Percentiles rank a stretch among this genome's conserved stretches.
These are phyloP conservation scores for Chernovozyma aurita DNA, from an alignment of 1,139 yeast species.

Conservation along the genomic window DNA sequence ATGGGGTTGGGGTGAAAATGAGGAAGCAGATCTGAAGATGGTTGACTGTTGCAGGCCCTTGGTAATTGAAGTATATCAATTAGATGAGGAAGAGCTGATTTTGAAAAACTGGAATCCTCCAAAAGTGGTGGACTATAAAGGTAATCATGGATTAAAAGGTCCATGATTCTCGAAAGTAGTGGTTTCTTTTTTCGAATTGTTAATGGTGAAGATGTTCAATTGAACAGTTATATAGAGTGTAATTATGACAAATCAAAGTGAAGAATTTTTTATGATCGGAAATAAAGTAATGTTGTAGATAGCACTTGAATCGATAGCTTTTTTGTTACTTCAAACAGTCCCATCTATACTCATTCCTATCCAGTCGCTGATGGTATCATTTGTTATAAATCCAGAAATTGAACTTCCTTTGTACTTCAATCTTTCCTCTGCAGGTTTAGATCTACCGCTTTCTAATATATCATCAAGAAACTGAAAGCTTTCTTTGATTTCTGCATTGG, in stretches of 20 bases:
- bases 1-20: conserved; percentile 70
- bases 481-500: conserved; percentile 14
- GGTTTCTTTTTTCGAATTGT: too few species aligned
- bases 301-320: too few species aligned
- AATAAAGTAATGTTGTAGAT: too few species aligned
- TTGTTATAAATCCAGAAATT: conserved; percentile 41
- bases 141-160: conserved; percentile 48
- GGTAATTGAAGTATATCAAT: conserved; percentile 54
- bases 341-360: conserved; percentile 47
- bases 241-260: too few species aligned
- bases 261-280: too few species aligned
- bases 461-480: conserved; percentile 28
- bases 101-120: conserved; percentile 51
- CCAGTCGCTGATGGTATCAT: conserved; percentile 46
- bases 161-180: too few species aligned
- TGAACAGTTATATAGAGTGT: too few species aligned
- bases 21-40: conserved; percentile 46
- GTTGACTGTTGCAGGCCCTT: conserved; percentile 59
- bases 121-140: conserved; percentile 45
- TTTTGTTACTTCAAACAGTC: conserved; percentile 39
- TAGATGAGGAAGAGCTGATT: conserved; percentile 40
- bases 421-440: conserved; percentile 5
- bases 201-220: too few species aligned
- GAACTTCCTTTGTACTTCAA: conserved; percentile 40
- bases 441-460: conserved; percentile 21